A percentile compares a stretch with the other conserved stretches of the same genome.
These are phyloP conservation scores for Rhodosporidiobolus odoratus DNA, from an alignment of 768 basidiomycete genomes.

Conservation along the genomic window DNA sequence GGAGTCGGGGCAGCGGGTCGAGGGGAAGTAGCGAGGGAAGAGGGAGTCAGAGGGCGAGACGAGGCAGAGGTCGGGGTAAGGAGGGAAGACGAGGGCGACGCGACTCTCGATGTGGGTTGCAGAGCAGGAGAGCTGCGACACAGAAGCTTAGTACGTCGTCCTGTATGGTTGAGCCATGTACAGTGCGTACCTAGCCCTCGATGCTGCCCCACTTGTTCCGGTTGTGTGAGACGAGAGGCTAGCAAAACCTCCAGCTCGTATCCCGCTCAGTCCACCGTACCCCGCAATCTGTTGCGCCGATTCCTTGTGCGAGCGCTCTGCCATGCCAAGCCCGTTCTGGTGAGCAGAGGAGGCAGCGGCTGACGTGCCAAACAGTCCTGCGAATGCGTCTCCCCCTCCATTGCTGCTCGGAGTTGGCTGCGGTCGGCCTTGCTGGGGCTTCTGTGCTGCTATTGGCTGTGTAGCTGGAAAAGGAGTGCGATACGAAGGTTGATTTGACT, in stretches of 20 bases:
- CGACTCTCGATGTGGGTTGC: background rate
- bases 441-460: background rate
- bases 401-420: background rate
- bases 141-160: background rate
- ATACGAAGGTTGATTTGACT: background rate
- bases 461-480: background rate
- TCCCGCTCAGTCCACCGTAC: background rate
- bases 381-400: constrained; percentile 30
- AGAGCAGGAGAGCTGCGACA: background rate
- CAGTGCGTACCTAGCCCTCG: background rate
- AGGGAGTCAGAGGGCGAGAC: background rate
- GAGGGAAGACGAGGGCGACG: background rate
- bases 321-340: constrained; percentile 17
- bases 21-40: background rate
- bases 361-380: constrained; percentile 33
- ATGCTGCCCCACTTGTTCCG: background rate
- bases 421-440: background rate
- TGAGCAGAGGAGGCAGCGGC: background rate
- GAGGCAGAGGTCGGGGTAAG: constrained; percentile 5
- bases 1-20: background rate
- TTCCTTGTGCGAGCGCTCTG: constrained; percentile 16
- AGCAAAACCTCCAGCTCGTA: background rate
- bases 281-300: background rate
- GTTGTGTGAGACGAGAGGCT: too few species aligned
- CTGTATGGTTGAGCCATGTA: too few species aligned